A percentile compares a stretch with the other conserved stretches of the same genome.
Conservation (phyloP, 2,329 filamentous ascomycete genomes). For the Neocucurbitaria cava region DNA sequence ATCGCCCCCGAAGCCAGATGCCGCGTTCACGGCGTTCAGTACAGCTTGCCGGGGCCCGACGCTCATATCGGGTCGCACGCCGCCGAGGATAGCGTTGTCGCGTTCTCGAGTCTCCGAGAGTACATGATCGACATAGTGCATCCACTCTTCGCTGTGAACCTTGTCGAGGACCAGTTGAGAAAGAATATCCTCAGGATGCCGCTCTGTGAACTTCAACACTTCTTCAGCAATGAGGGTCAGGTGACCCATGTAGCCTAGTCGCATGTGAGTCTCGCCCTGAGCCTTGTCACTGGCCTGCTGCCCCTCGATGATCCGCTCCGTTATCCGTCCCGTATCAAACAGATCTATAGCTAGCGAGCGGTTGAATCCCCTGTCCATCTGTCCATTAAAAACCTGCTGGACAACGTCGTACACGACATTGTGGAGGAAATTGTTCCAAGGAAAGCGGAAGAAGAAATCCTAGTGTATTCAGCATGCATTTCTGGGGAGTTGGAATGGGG, state of each 20-base stretch:
- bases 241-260: conserved; percentile 98
- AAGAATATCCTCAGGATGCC: conserved; percentile 86
- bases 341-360: conserved; percentile 87
- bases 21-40: conserved; percentile 64
- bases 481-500: background rate
- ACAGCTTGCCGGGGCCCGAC: conserved; percentile 78
- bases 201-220: conserved; percentile 97
- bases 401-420: conserved; percentile 99
- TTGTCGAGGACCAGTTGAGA: conserved; percentile 85
- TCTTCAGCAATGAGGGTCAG: conserved; percentile 96
- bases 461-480: conserved; percentile 45
- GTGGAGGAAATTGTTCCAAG: conserved; percentile 99
- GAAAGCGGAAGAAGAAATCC: conserved; percentile 98
- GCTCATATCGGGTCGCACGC: conserved; percentile 89
- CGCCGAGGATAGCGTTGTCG: conserved; percentile 97
- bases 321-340: conserved; percentile 89
- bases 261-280: conserved; percentile 82
- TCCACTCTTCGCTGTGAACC: conserved; percentile 89
- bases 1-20: conserved; percentile 61
- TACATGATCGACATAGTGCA: conserved; percentile 91
- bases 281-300: conserved; percentile 87
- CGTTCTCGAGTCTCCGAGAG: conserved; percentile 92
- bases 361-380: conserved; percentile 96
- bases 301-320: conserved; percentile 88
- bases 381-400: conserved; percentile 98